These are phyloP conservation scores for Cyclotella cryptica DNA, from an alignment of 108 stramenopile genomes.

Conservation along the genomic window DNA sequence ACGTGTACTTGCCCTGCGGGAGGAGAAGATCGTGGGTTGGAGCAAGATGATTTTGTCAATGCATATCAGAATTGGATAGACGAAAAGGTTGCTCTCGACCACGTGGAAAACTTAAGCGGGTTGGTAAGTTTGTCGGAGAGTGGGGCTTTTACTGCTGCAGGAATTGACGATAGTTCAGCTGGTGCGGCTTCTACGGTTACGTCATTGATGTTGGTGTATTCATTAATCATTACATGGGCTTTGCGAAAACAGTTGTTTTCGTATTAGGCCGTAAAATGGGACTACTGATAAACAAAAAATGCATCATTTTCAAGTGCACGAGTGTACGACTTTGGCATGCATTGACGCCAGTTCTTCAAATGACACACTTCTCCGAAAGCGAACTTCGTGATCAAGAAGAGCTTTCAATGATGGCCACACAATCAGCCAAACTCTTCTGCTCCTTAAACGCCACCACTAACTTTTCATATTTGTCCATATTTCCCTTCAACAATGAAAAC, in stretches of 20 bases:
- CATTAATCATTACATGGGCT: too few relatives aligned
- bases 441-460: conserved; percentile 72
- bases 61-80: conserved; percentile 11
- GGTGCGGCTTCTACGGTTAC: too few relatives aligned
- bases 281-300: too few relatives aligned
- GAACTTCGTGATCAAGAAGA: conserved; percentile 1
- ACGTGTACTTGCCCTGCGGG: neutral
- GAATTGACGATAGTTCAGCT: neutral
- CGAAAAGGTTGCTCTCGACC: neutral
- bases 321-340: too few relatives aligned
- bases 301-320: too few relatives aligned
- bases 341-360: too few relatives aligned
- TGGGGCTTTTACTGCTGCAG: neutral
- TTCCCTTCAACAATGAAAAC: conserved; percentile 62
- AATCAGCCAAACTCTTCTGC: conserved; percentile 73
- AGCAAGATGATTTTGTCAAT: neutral
- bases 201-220: too few relatives aligned
- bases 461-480: conserved; percentile 66
- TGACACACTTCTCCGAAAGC: too few relatives aligned
- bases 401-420: conserved; percentile 65
- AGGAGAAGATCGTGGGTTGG: neutral
- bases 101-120: neutral
- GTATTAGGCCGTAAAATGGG: too few relatives aligned
- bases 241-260: too few relatives aligned
- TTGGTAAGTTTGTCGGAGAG: neutral